Evolutionary conservation across 805 yeast genomes (phyloP).

Genomic region (Kuraishia cidri): DNA sequence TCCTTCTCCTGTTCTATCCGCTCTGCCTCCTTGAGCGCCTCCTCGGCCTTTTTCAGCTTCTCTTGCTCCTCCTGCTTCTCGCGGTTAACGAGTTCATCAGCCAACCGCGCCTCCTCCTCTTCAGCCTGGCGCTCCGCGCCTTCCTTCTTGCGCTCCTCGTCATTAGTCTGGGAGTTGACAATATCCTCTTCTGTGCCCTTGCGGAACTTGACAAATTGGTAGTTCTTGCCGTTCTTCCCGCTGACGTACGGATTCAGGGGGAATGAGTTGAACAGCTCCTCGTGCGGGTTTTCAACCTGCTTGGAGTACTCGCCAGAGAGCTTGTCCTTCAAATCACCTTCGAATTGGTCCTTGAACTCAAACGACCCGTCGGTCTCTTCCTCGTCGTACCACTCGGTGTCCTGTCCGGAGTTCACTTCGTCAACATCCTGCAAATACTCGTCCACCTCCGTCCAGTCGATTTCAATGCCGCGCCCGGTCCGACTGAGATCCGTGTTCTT

Average conservation of each 20-base stretch:
- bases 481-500: conserved; percentile 66
- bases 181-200: conserved; percentile 15
- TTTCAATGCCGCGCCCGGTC: conserved; percentile 24
- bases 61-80: conserved; percentile 8
- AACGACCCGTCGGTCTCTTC: conserved; percentile 7
- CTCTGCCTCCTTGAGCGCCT: conserved; percentile 4
- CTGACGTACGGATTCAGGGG: conserved; percentile 19
- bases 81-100: conserved; percentile 6
- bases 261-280: conserved; percentile 18
- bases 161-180: conserved; percentile 16
- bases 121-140: conserved; percentile 10
- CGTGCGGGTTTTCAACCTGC: conserved; percentile 10
- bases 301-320: conserved; percentile 5
- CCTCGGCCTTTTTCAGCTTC: conserved; percentile 5
- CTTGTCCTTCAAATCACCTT: conserved; percentile 7
- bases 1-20: conserved; percentile 4
- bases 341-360: conserved; percentile 6
- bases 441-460: conserved; percentile 68
- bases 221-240: conserved; percentile 19
- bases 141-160: conserved; percentile 10
- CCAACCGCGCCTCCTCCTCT: conserved; percentile 6
- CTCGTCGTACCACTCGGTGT: conserved; percentile 7
- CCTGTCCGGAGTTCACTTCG: conserved; percentile 3
- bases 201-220: conserved; percentile 20
- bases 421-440: conserved; percentile 19